Conservation (phyloP, 805 yeast genomes). For the Kodamaea nitidulidarum region DNA sequence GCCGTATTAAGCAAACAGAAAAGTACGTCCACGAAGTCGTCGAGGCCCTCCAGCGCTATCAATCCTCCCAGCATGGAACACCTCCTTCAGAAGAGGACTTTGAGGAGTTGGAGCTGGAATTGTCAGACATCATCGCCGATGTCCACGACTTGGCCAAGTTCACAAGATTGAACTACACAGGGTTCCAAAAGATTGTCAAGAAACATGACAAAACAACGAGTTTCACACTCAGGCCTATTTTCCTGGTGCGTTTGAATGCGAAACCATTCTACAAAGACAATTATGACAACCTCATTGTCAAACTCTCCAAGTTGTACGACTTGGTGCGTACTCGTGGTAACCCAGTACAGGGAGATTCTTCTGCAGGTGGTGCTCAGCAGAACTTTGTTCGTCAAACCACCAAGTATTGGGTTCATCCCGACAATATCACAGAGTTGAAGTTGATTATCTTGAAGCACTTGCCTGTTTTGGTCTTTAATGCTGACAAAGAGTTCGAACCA, state of each 20-base stretch:
- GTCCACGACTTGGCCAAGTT: slow-evolving; percentile 96
- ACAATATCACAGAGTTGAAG: slow-evolving; percentile 93
- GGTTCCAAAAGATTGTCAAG: slow-evolving; percentile 93
- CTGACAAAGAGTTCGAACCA: slow-evolving; percentile 90
- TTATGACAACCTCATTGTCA: slow-evolving; percentile 83
- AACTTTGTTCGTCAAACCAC: slow-evolving; percentile 98
- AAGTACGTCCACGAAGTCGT: slow-evolving; percentile 65
- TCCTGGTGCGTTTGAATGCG: slow-evolving; percentile 86
- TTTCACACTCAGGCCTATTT: slow-evolving; percentile 76
- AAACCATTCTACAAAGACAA: slow-evolving; percentile 96
- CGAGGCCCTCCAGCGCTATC: slow-evolving; percentile 32
- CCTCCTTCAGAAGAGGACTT: slow-evolving; percentile 41
- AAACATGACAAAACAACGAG: slow-evolving; percentile 90
- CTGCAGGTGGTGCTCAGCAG: slow-evolving; percentile 98
- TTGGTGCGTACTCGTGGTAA: slow-evolving; percentile 93
- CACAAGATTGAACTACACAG: slow-evolving; percentile 90
- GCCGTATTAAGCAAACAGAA: slow-evolving; percentile 82
- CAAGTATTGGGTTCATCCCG: slow-evolving; percentile 99
- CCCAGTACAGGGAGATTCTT: slow-evolving; percentile 89
- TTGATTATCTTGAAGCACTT: slow-evolving; percentile 87
- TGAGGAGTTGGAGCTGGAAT: slow-evolving; percentile 41
- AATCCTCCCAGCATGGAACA: slow-evolving; percentile 23
- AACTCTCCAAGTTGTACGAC: slow-evolving; percentile 84
- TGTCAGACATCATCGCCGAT: slow-evolving; percentile 83
- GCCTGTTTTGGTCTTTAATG: slow-evolving; percentile 94